Percentiles rank a stretch among this genome's conserved stretches.
These are phyloP conservation scores for Aspergillus conjunctus DNA, from an alignment of 495 filamentous ascomycete genomes.

Conservation along the genomic window DNA sequence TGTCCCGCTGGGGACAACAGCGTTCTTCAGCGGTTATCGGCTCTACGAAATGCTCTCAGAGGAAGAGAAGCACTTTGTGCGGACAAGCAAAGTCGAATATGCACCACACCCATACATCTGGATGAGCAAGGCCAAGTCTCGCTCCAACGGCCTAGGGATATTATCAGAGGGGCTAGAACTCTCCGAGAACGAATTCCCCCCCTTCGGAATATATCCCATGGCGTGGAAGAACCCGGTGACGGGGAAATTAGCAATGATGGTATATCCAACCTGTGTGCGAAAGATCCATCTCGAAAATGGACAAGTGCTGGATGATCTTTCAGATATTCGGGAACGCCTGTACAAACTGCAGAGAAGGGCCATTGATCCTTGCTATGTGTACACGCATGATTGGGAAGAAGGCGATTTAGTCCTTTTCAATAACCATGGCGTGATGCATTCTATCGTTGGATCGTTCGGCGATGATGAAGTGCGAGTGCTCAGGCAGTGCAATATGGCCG, in stretches of 20 bases:
- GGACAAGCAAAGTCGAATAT: slow-evolving; percentile 64
- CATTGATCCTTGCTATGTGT: slow-evolving; percentile 65
- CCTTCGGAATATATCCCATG: slow-evolving; percentile 68
- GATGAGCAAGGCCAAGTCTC: slow-evolving; percentile 67
- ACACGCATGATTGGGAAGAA: slow-evolving; percentile 72
- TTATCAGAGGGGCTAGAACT: slow-evolving; percentile 62
- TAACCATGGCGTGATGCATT: slow-evolving; percentile 69
- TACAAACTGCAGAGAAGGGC: slow-evolving; percentile 67
- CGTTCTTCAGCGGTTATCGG: slow-evolving; percentile 64
- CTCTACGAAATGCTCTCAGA: slow-evolving; percentile 65
- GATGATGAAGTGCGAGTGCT: slow-evolving; percentile 71
- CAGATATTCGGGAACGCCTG: slow-evolving; percentile 63
- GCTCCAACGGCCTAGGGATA: slow-evolving; percentile 65
- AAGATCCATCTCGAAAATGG: slow-evolving; percentile 64
- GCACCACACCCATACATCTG: slow-evolving; percentile 76
- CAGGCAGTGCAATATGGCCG: slow-evolving; percentile 72
- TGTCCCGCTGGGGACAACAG: slow-evolving; percentile 73
- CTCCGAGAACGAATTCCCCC: slow-evolving; percentile 57
- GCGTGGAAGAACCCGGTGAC: slow-evolving; percentile 71
- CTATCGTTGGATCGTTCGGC: slow-evolving; percentile 69
- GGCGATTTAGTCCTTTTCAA: slow-evolving; percentile 73
- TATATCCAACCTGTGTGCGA: slow-evolving; percentile 66
- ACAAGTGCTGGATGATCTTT: slow-evolving; percentile 62
- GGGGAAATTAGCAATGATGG: slow-evolving; percentile 63
- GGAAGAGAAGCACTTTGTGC: slow-evolving; percentile 64